phyloP scores from a whole-genome alignment of 345 rosid species.

The Hibiscus trionum region DNA sequence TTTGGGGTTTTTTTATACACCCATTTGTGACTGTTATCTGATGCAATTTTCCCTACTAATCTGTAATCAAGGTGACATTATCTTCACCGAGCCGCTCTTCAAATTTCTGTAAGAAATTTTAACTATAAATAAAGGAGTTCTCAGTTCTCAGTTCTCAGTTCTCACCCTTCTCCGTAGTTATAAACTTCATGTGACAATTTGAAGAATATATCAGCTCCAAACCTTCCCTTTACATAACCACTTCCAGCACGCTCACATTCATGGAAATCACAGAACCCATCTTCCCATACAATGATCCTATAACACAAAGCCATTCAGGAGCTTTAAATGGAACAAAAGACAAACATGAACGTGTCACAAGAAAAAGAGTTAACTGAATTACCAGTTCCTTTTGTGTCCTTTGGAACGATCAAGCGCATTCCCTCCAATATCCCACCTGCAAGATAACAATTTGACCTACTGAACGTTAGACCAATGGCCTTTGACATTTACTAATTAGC shows the following conservation, averaged over 20 bases:
- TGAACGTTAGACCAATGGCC: background rate
- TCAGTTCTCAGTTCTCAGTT: slow-evolving; percentile 15
- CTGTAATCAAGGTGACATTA: slow-evolving; percentile 28
- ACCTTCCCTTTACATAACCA: slow-evolving; percentile 39
- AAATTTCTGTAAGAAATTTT: background rate
- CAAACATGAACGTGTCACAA: background rate
- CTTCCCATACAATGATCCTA: slow-evolving; percentile 85
- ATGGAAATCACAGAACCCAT: slow-evolving; percentile 59
- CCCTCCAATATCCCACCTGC: slow-evolving; percentile 75
- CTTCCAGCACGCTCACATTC: slow-evolving; percentile 46
- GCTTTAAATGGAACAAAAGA: background rate
- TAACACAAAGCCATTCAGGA: slow-evolving; percentile 3
- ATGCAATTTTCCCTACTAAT: slow-evolving; percentile 66
- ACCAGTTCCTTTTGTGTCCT: slow-evolving; percentile 76
- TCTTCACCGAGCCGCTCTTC: background rate
- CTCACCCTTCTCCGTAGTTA: slow-evolving; percentile 70
- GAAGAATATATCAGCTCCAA: slow-evolving; percentile 65
- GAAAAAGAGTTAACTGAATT: background rate
- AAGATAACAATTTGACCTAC: slow-evolving; percentile 19
- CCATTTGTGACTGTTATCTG: slow-evolving; percentile 73
- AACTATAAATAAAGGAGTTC: background rate
- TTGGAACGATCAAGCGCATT: slow-evolving; percentile 54
- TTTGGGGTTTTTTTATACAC: slow-evolving; percentile 38
- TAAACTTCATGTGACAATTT: slow-evolving; percentile 82
- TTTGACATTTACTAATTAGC: too few species aligned